Base-by-base conservation (phyloP, 2,329 filamentous ascomycete species). In the Alternaria viburni region DNA sequence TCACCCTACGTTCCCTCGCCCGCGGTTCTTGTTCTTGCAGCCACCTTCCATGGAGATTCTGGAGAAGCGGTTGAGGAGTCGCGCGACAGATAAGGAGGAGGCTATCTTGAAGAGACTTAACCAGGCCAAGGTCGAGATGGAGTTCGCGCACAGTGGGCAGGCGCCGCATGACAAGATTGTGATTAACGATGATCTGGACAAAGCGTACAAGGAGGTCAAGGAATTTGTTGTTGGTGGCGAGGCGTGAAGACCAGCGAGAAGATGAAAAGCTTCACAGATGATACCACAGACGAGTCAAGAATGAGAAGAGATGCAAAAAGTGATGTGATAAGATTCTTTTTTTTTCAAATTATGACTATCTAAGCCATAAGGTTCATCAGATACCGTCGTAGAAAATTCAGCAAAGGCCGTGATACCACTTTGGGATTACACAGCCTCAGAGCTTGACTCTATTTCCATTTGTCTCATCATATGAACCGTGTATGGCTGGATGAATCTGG, bases 401-500 rank as follows among this genome's bases (percentile, higher is more conserved):
- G 76, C 79, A 80, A 66, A 59, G 74, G 74, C 77, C 74, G 73
- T 75, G 76, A 76, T 80, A 80, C 81, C 81, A 77, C 81, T 80
- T 81, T 82, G 81, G 81, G 79, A 77, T 79, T 79, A 75, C 76
- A 77, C 71, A 70, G 71, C 87, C 88, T 97, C 92, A 92, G 94
- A 93, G 93, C 93, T 97, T 97, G 93, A 97, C 93, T 97, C 94
- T 97, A 94, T 94, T 89, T 91, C 87, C 85, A 90, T 88, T 83
- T 64, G 73, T 89, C 51, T 97, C 93, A 97, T 97, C 94, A 97
- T 87, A 74, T 90, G 86, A 88, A 89, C 86, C 68, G 17, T 79
- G 32, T 36, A 61, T 74, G 67, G 68, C 68, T 70, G 64, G 65
- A 77, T 70, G 83, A 87, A 85, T 86, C 88, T 84, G 86, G 85